Conservation (phyloP, 345 rosid genomes). For the Boechera divaricarpa region DNA sequence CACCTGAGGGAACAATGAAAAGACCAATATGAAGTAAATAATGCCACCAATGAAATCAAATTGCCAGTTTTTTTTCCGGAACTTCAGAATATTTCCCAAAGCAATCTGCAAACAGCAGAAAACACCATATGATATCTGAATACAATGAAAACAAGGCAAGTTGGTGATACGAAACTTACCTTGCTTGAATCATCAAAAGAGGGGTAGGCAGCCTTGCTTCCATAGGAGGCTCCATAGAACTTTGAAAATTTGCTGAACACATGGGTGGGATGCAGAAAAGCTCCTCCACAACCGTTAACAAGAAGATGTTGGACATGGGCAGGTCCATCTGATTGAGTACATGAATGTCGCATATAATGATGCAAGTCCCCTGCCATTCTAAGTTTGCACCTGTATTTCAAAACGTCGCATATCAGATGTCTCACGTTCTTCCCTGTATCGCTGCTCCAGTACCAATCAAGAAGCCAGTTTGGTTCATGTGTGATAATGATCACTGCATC, state of each 20-base stretch:
- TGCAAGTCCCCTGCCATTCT: constrained; percentile 97
- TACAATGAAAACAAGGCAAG: constrained; percentile 25
- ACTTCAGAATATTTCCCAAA: constrained; percentile 97
- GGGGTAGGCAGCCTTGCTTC: constrained; percentile 88
- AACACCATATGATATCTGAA: constrained; percentile 17
- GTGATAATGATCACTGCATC: constrained; percentile 89
- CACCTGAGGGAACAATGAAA: constrained; percentile 96
- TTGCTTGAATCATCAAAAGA: constrained; percentile 96
- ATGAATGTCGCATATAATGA: constrained; percentile 96
- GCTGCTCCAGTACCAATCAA: constrained; percentile 90
- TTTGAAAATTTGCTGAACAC: constrained; percentile 79
- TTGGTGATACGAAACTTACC: constrained; percentile 50
- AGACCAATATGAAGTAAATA: constrained; percentile 86
- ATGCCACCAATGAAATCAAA: constrained; percentile 98
- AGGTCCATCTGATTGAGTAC: constrained; percentile 74
- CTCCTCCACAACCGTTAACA: constrained; percentile 99
- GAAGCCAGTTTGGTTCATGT: constrained; percentile 98
- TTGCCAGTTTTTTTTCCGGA: constrained; percentile 99
- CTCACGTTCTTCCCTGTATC: constrained; percentile 83
- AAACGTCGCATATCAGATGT: constrained; percentile 76
- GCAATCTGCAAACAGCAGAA: constrained; percentile 74
- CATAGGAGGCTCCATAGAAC: constrained; percentile 67
- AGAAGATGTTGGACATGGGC: constrained; percentile 83
- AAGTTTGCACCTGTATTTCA: constrained; percentile 93
- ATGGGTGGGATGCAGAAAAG: constrained; percentile 98